Base-by-base conservation (phyloP, 2,329 filamentous ascomycete species). In the Talaromyces funiculosus region DNA sequence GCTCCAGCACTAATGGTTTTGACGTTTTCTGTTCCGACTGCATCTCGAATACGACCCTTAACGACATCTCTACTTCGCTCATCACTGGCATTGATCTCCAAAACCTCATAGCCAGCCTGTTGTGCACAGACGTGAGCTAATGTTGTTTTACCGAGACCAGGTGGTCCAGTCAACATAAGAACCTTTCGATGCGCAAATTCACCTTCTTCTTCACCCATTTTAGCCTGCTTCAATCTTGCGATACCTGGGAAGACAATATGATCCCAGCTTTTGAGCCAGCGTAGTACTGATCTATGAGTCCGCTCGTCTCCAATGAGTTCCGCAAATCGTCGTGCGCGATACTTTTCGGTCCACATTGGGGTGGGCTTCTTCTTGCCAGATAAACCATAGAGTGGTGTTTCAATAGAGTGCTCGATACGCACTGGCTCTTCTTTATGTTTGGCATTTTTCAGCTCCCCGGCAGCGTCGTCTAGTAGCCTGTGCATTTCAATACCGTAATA, bases 1-100 rank as follows among this genome's bases (percentile, higher is more conserved):
- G 81, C 69, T 62, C 82, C 79, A 10, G 77, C 69, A 31, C 74
- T 83, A 69, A 74, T 85, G 55, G 80, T 84, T 71, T 90, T 94
- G 63, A 99, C 93, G 62, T 90, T 97, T 73, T 99, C 93, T 0
- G 94, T 99, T 0, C 90, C 92, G 35, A 99, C 82, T 72, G 90
- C 93, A 60, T 96, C 96, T 67, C 90, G 84, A 65, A 99, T 97
- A 16, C 92, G 84, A 6, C 90, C 91, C 71, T 90, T 94, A 37
- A 99, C 94, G 1, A 99, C 91, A 69, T 93, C 87, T 31, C 84
- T 83, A 70, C 91, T 96, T 68, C 94, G 84, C 71, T 99, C 95
- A 70, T 99, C 94, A 68, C 93, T 97, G 8, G 95, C 94, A 68
- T 99, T 99, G 76, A 99, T 96, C 72, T 99, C 94, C 71, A 97